phyloP scores from a whole-genome alignment of 805 yeast species.

The Barnettozyma populi region DNA sequence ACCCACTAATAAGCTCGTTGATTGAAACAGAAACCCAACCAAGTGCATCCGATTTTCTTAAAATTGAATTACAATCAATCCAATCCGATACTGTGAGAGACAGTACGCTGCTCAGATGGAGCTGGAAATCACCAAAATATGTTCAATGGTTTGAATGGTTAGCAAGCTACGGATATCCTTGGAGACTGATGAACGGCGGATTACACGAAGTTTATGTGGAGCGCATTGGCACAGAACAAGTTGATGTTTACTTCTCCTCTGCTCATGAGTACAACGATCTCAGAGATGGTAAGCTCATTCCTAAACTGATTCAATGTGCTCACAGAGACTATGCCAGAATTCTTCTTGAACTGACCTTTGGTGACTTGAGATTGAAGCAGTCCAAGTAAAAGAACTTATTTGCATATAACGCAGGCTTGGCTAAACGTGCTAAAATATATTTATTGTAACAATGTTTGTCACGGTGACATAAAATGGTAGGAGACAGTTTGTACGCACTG shows the following conservation, averaged over 20 bases:
- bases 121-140: neutral
- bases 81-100: neutral
- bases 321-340: constrained; percentile 20
- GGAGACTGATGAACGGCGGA: constrained; percentile 26
- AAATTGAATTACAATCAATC: neutral
- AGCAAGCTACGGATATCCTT: constrained; percentile 22
- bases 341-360: constrained; percentile 9
- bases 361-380: neutral
- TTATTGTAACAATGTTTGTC: no score
- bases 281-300: constrained; percentile 23
- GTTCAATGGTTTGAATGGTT: constrained; percentile 15
- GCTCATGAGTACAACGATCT: constrained; percentile 20
- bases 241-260: constrained; percentile 18
- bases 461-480: no score
- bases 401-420: neutral
- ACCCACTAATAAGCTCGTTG: neutral
- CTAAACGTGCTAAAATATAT: no score
- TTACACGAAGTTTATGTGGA: constrained; percentile 17
- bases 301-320: constrained; percentile 12
- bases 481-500: no score
- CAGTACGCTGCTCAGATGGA: constrained; percentile 6
- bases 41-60: neutral
- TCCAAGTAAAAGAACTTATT: neutral
- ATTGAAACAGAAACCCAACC: constrained; percentile 2
- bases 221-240: constrained; percentile 1